Evolutionary conservation across 805 yeast species (phyloP), one percentile per base, ranked within the genome.

Genomic region (Candida michaelii): DNA sequence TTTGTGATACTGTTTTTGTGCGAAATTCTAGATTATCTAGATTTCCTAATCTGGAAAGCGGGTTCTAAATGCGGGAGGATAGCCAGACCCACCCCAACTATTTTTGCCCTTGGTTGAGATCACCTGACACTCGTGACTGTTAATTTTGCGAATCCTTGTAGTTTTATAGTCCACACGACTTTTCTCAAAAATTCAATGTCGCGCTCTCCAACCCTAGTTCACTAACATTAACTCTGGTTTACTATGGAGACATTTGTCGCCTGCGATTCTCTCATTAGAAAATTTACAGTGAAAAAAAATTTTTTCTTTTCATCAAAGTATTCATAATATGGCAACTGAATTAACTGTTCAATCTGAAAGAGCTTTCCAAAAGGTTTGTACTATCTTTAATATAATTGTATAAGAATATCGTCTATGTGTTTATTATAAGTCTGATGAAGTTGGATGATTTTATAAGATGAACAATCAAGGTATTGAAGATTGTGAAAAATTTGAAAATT

Each of bases 261-360:
- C 24, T 18, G 24, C 19, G 27, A 23, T n/a, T 34, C 37, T 16
- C 37, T 34, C 37, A 29, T 25, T 29, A 36, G 45, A 43, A 52
- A 51, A 45, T 50, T 49, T 44, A 46, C 50, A 51, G 19, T 27
- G 32, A 45, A 33, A 33, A 41, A 34, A 41, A 39, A 35, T 11
- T 40, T 49, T 45, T 36, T 35, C 39, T 47, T 34, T 27, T 34
- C 29, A 21, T 36, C 25, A 33, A 36, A 40, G 27, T 36, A 41
- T 14, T 36, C 48, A 53, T 59, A 80, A 79, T 79, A 93, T 91
- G 98, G 95, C 98, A 74, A 86, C 98, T 78, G 99, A 93, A 85
- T 89, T 93, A 82, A 91, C 97, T 76, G 99, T 93, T 82, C 99
- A 93, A 85, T 86, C 97, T 74, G 99, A 93, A 85, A 91, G 96